A percentile compares a stretch with the other conserved stretches of the same genome.
These are phyloP conservation scores for Plasmodium blacklocki DNA, from an alignment of 169 alveolate genomes.

Conservation along the genomic window DNA sequence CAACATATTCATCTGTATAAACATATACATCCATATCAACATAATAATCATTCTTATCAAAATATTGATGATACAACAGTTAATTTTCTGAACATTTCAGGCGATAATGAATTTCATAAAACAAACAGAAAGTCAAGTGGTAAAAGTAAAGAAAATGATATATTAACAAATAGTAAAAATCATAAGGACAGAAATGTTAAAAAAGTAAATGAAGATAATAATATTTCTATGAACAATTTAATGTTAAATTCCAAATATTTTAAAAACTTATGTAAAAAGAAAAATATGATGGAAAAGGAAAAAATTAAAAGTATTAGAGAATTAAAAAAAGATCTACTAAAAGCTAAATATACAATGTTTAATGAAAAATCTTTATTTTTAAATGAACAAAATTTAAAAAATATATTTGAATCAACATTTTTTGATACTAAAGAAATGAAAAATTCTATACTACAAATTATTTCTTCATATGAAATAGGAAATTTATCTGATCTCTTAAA, in stretches of 20 bases:
- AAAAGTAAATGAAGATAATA: slow-evolving; percentile 13
- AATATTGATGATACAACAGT: too few relatives aligned
- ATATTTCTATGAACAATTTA: slow-evolving; percentile 23
- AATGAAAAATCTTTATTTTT: slow-evolving; percentile 43
- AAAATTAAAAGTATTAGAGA: slow-evolving; percentile 66
- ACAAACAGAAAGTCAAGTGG: too few relatives aligned
- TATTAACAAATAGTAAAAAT: background rate
- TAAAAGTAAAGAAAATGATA: too few relatives aligned
- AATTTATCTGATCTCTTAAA: slow-evolving; percentile 23
- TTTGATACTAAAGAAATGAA: slow-evolving; percentile 70
- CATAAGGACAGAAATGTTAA: background rate
- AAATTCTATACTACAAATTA: slow-evolving; percentile 50
- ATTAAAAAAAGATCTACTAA: slow-evolving; percentile 40
- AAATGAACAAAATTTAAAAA: slow-evolving; percentile 43
- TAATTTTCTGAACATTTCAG: too few relatives aligned
- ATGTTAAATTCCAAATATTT: slow-evolving; percentile 14
- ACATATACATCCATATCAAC: too few relatives aligned
- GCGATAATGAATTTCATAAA: too few relatives aligned
- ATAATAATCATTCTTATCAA: too few relatives aligned
- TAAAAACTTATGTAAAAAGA: slow-evolving; percentile 42
- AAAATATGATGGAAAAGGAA: slow-evolving; percentile 56
- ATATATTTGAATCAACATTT: slow-evolving; percentile 66
- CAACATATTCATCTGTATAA: too few relatives aligned
- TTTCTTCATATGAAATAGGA: slow-evolving; percentile 68
- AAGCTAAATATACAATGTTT: slow-evolving; percentile 35